Evolutionary conservation across 2,329 filamentous ascomycete genomes (phyloP), one percentile per base, ranked within the genome.

Genomic region (Penicillium sp.): DNA sequence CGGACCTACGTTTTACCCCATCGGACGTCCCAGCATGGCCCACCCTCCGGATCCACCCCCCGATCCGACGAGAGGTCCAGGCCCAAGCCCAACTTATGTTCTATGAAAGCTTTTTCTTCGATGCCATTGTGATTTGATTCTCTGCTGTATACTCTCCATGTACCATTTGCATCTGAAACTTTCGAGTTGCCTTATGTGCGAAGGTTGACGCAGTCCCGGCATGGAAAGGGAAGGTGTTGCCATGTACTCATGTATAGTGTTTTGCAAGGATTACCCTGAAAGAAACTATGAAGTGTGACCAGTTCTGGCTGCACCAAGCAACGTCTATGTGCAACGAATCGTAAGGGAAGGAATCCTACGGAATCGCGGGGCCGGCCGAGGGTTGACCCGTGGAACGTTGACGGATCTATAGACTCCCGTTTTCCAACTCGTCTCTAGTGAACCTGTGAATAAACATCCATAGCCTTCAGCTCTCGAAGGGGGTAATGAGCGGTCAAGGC

Each of bases 101-200:
- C 16, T 39, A 39, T 39, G 36, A 6, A 6, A 18, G 42, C 31
- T 44, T 44, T 47, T 28, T 36, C 29, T 8, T 38, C 6, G 34
- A 16, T 38, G 8, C 18, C 36, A 23, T 21, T 39, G 18, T 21
- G 36, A 21, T 39, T 39, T 39, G 16, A 13, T 42, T 52, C n/a
- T 21, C 53, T 42, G 46, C 52, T 58, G 52, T 60, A 57, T 58
- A 57, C 50, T 49, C 45, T 38, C 38, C 45, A 24, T 59, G 51
- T 54, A 60, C 36, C 38, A 53, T 52, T 52, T 56, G 49, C 46
- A 36, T 52, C 41, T 52, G 36, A 36, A 39, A 29, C 21, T 39
- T 39, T 21, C 18, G 36, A 39, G 36, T 33, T 57, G 51, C 52
- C 41, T 46, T 42, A 41, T 52, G 51, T 47, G 28, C 26, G 47